Conservation (phyloP, 106 monocot species). For the Dendrobium chrysotoxum region DNA sequence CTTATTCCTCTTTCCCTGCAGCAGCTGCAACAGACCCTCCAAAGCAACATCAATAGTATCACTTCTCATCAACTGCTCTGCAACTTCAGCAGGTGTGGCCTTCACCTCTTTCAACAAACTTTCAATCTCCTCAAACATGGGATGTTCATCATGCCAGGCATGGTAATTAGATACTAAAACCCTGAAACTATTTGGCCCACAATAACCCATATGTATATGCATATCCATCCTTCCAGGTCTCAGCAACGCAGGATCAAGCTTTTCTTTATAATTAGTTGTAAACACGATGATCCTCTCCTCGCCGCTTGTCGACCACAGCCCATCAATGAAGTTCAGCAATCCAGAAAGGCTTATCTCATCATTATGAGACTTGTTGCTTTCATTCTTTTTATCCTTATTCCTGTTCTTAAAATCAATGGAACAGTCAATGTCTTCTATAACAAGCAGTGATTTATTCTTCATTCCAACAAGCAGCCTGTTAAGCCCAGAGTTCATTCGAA, state of each 20-base stretch:
- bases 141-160: background rate
- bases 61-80: background rate
- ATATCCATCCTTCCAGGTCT: slow-evolving; percentile 17
- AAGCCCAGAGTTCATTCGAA: background rate
- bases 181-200: background rate
- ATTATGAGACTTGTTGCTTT: too few species aligned
- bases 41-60: background rate
- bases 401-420: too few species aligned
- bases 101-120: too few species aligned
- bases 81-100: slow-evolving; percentile 2
- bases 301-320: too few species aligned
- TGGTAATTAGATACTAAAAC: slow-evolving; percentile 1
- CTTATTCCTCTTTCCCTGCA: background rate
- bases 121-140: slow-evolving; percentile 7
- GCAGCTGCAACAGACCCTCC: background rate
- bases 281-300: slow-evolving; percentile 5
- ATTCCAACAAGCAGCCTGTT: slow-evolving; percentile 1
- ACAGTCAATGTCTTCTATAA: too few species aligned
- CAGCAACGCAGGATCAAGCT: slow-evolving; percentile 8
- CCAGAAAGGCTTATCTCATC: too few species aligned
- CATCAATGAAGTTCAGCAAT: too few species aligned
- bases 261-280: slow-evolving; percentile 16
- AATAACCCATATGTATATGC: slow-evolving; percentile 1
- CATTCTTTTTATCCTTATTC: too few species aligned
- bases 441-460: background rate